These are phyloP conservation scores for Mucor lusitanicus DNA, from an alignment of 371 early-diverging fungal genomes.

Conservation along the genomic window DNA sequence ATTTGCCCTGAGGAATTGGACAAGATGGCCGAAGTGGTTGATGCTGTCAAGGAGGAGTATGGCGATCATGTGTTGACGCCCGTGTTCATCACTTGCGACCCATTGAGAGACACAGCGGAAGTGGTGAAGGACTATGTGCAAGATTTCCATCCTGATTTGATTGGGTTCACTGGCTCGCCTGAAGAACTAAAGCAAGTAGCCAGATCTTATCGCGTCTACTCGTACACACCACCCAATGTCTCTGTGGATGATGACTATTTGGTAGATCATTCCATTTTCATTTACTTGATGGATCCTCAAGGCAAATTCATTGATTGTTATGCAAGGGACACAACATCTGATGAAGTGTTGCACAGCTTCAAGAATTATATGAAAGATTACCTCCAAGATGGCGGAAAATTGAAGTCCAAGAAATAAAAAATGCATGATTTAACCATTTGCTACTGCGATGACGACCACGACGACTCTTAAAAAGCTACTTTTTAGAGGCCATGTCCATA, in stretches of 20 bases:
- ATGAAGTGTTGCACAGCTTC: constrained; percentile 56
- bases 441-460: not conserved
- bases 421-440: not conserved
- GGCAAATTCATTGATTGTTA: constrained; percentile 87
- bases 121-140: constrained; percentile 79
- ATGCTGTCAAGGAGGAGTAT: constrained; percentile 51
- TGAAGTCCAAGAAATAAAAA: constrained; percentile 7
- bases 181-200: constrained; percentile 80
- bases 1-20: constrained; percentile 98
- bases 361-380: constrained; percentile 54
- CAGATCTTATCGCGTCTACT: constrained; percentile 89
- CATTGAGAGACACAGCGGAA: constrained; percentile 84
- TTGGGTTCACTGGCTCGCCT: constrained; percentile 86
- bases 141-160: constrained; percentile 88
- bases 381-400: constrained; percentile 38
- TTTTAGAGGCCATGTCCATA: too few relatives aligned
- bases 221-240: constrained; percentile 77
- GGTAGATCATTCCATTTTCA: constrained; percentile 96
- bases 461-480: too few relatives aligned
- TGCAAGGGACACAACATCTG: constrained; percentile 71
- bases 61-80: constrained; percentile 57
- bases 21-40: constrained; percentile 90
- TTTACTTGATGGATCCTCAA: constrained; percentile 89
- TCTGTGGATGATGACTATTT: constrained; percentile 83
- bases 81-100: constrained; percentile 93